Evolutionary conservation across 31 red algal species (phyloP), one percentile per base, ranked within the genome.

Genomic region (Odonthalia washingtoniensis): DNA sequence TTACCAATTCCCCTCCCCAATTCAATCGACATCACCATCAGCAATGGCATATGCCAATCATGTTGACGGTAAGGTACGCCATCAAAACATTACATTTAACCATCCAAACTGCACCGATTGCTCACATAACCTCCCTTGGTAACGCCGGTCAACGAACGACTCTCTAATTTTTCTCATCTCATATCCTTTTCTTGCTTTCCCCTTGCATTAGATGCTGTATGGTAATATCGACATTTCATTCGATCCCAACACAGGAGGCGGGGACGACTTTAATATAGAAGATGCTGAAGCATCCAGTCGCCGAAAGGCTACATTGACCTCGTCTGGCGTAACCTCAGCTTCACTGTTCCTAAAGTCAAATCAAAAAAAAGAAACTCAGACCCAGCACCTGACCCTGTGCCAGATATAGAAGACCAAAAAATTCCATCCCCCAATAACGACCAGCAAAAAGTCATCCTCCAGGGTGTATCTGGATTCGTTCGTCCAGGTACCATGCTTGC

Each of bases 401-500:
- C 60, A 39, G 49, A 79, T 37, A 40, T 1, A 44, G n/a, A 33
- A 21, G 30, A 78, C 32, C 40, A 72, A 64, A 31, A 87, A 80
- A 64, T 26, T 68, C 32, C n/a, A 34, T 0, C 6, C 5, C 49
- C 46, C 12, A 30, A 27, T 52, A 34, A 80, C 0, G 26, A 70
- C 26, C 78, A 36, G 61, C 66, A 81, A 33, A 98, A 98, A 84
- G 46, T 65, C 37, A 99, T 99, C 46, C 89, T 99, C 3, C 64
- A 75, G 37, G 82, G 72, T n/a, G 87, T 97, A 30, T 95, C 95
- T 21, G 97, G 97, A 31, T 65, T 69, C 31, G 92, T 92, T 14
- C 70, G 76, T 31, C 79, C 97, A 21, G 97, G 97, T 65, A 70
- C 77, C 31, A 88, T 99, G 87, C 85, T 99, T 40, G 94, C 94